Conservation (phyloP, 805 yeast genomes). For the Saccharomyces kudriavzevii region DNA sequence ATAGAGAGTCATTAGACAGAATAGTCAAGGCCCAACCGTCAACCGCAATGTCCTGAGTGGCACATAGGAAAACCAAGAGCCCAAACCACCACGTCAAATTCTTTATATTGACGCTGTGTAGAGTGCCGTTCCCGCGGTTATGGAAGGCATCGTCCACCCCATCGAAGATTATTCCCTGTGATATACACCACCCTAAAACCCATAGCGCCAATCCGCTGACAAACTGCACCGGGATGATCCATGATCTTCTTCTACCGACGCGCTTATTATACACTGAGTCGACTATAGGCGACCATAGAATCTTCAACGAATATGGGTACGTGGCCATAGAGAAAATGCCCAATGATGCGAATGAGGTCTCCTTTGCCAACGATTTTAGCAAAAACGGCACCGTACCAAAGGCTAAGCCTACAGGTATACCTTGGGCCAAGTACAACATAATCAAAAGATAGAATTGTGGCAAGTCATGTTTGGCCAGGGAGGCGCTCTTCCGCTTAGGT, state of each 20-base stretch:
- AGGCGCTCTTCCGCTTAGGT: not conserved
- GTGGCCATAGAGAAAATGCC: conserved; percentile 88
- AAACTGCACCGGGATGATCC: conserved; percentile 91
- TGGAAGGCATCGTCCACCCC: conserved; percentile 25
- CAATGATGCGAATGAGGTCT: conserved; percentile 77
- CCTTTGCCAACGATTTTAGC: conserved; percentile 52
- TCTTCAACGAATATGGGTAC: conserved; percentile 87
- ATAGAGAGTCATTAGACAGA: conserved; percentile 64
- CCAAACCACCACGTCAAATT: conserved; percentile 66
- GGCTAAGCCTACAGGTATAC: conserved; percentile 94
- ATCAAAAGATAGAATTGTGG: conserved; percentile 70
- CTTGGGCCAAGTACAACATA: conserved; percentile 75
- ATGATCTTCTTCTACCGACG: conserved; percentile 77
- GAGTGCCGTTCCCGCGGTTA: conserved; percentile 4
- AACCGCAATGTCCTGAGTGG: conserved; percentile 97
- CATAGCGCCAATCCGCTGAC: conserved; percentile 66
- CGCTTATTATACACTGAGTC: conserved; percentile 67
- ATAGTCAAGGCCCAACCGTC: conserved; percentile 98
- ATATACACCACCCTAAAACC: conserved; percentile 43
- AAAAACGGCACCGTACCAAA: conserved; percentile 91
- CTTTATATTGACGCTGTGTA: conserved; percentile 11
- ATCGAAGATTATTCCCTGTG: conserved; percentile 43
- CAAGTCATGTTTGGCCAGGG: conserved; percentile 44
- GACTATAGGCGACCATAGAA: conserved; percentile 93
- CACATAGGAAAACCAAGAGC: conserved; percentile 74